Evolutionary conservation across 441 rosid genomes (phyloP).

Genomic region (Eruca vesicaria): DNA sequence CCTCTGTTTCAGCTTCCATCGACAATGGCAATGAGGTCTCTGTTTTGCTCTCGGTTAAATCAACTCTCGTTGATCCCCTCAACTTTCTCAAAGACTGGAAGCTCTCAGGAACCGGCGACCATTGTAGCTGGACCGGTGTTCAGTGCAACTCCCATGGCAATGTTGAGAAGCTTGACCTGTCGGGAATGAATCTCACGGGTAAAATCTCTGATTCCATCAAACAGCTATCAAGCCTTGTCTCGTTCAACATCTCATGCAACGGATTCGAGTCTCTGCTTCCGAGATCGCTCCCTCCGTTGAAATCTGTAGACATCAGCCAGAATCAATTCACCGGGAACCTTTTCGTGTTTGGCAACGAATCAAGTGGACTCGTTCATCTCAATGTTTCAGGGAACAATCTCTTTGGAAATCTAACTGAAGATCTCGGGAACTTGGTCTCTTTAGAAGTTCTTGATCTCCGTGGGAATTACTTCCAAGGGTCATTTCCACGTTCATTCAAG

Average conservation of each 20-base stretch:
- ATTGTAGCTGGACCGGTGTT: conserved; percentile 89
- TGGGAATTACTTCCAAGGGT: conserved; percentile 80
- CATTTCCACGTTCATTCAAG: conserved; percentile 64
- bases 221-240: conserved; percentile 47
- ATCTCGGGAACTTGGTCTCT: conserved; percentile 60
- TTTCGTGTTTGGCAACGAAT: conserved; percentile 59
- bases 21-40: conserved; percentile 44
- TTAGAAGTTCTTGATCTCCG: conserved; percentile 79
- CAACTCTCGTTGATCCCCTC: conserved; percentile 59
- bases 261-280: conserved; percentile 56
- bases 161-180: conserved; percentile 75
- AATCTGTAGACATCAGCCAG: conserved; percentile 72
- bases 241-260: conserved; percentile 76
- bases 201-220: conserved; percentile 56
- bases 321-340: conserved; percentile 54
- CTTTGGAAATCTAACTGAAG: conserved; percentile 69
- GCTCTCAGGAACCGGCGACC: conserved; percentile 35
- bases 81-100: conserved; percentile 71
- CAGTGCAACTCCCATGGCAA: conserved; percentile 61
- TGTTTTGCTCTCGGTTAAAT: conserved; percentile 57
- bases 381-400: conserved; percentile 90
- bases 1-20: conserved; percentile 35
- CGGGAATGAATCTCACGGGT: conserved; percentile 79
- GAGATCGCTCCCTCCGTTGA: conserved; percentile 49
- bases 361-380: conserved; percentile 51